phyloP scores from a whole-genome alignment of 2,329 filamentous ascomycete species.

The Sordariomycetes sp. region DNA sequence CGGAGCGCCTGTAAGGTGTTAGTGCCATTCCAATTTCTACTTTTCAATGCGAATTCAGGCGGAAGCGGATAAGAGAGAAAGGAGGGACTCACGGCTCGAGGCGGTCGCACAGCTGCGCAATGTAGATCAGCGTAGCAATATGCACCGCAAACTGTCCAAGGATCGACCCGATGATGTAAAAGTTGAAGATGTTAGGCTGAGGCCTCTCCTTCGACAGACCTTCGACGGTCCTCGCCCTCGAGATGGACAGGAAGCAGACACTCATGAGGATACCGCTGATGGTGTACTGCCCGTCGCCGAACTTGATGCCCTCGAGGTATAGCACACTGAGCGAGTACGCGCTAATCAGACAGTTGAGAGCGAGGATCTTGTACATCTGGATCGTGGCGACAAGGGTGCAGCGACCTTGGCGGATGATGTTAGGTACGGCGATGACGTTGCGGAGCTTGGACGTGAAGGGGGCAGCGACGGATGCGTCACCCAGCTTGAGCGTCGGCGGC shows the following conservation, averaged over 20 bases:
- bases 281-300: slow-evolving; percentile 94
- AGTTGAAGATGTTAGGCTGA: slow-evolving; percentile 97
- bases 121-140: slow-evolving; percentile 86
- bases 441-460: slow-evolving; percentile 96
- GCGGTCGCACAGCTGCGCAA: slow-evolving; percentile 75
- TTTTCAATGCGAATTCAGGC: too few species aligned
- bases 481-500: slow-evolving; percentile 90
- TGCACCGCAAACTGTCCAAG: slow-evolving; percentile 95
- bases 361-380: slow-evolving; percentile 99
- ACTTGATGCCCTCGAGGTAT: slow-evolving; percentile 97
- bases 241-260: slow-evolving; percentile 97
- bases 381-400: slow-evolving; percentile 97
- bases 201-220: slow-evolving; percentile 91
- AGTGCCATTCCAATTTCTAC: slow-evolving; percentile 8
- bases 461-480: slow-evolving; percentile 91
- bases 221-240: slow-evolving; percentile 92
- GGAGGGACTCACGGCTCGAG: slow-evolving; percentile 61
- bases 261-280: slow-evolving; percentile 99
- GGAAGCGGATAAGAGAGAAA: too few species aligned
- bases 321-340: slow-evolving; percentile 94
- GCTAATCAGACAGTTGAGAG: slow-evolving; percentile 93
- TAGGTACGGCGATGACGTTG: slow-evolving; percentile 92
- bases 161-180: slow-evolving; percentile 96
- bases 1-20: slow-evolving; percentile 27
- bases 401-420: slow-evolving; percentile 94